Percentiles rank a stretch among this genome's conserved stretches.
Evolutionary conservation across 148 eudicot genomes (phyloP).

Genomic region (Silene uniflora): DNA sequence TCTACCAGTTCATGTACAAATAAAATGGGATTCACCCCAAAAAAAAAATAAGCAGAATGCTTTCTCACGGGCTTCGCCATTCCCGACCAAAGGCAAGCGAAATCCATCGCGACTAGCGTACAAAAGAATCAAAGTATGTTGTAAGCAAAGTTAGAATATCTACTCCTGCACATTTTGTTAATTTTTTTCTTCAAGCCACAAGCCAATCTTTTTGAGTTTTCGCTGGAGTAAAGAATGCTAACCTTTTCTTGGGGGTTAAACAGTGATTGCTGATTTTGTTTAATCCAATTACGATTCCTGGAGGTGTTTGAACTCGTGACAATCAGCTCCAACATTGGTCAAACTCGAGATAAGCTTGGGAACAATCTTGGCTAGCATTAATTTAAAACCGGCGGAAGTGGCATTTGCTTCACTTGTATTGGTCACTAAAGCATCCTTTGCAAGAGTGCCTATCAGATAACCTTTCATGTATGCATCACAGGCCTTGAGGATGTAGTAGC

Average conservation of each 20-base stretch:
- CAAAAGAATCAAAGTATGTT: constrained; percentile 34
- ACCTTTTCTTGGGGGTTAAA: constrained; percentile 18
- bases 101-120: constrained; percentile 14
- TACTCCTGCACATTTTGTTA: too few species aligned
- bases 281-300: constrained; percentile 33
- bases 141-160: constrained; percentile 21
- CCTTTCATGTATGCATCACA: constrained; percentile 98
- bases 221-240: neutral
- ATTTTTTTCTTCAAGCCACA: too few species aligned
- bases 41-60: neutral
- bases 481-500: constrained; percentile 80
- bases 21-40: neutral
- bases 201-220: too few species aligned
- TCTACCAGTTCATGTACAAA: constrained; percentile 18
- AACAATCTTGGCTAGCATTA: constrained; percentile 82
- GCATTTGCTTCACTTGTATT: constrained; percentile 54
- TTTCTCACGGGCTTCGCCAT: neutral
- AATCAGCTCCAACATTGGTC: constrained; percentile 64
- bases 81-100: constrained; percentile 11
- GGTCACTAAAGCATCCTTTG: constrained; percentile 71
- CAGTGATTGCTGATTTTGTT: neutral
- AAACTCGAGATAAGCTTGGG: constrained; percentile 66
- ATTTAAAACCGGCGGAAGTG: constrained; percentile 93
- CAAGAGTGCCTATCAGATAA: constrained; percentile 68
- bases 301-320: constrained; percentile 67